Percentiles rank a stretch among this genome's conserved stretches.
These are phyloP conservation scores for Paramarasmius palmivorus DNA, from an alignment of 1,284 basidiomycete species.

Conservation along the genomic window DNA sequence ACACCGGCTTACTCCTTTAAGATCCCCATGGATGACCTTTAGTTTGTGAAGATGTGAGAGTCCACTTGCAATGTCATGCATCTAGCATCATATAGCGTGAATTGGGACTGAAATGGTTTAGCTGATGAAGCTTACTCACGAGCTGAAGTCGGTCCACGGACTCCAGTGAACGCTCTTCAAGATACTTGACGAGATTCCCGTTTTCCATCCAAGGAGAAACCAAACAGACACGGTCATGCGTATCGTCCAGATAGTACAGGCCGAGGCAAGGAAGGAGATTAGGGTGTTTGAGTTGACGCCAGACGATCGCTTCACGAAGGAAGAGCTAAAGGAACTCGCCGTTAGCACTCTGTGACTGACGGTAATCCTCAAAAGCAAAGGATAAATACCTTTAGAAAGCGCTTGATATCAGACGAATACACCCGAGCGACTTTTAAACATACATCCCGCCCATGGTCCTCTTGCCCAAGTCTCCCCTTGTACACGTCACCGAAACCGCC, in stretches of 20 bases:
- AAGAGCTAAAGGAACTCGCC: background rate
- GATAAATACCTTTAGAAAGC: background rate
- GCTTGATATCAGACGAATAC: background rate
- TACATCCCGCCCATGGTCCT: no score
- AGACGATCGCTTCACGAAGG: constrained; percentile 1
- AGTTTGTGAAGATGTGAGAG: background rate
- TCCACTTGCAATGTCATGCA: background rate
- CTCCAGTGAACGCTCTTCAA: background rate
- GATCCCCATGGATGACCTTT: background rate
- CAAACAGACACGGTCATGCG: constrained; percentile 10
- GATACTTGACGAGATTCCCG: background rate
- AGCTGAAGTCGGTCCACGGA: background rate
- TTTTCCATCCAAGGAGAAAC: constrained; percentile 10
- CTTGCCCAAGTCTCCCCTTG: no score
- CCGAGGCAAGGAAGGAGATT: constrained; percentile 7
- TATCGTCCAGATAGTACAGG: constrained; percentile 3
- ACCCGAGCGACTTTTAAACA: background rate
- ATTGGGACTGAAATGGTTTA: no score
- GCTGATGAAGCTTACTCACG: no score
- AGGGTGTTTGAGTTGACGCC: constrained; percentile 3
- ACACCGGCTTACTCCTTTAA: background rate
- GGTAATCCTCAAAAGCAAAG: no score
- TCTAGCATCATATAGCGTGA: no score
- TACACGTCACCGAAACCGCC: no score
- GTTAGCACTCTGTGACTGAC: no score